Conservation (phyloP, 805 yeast genomes). For the Barnettozyma californica region DNA sequence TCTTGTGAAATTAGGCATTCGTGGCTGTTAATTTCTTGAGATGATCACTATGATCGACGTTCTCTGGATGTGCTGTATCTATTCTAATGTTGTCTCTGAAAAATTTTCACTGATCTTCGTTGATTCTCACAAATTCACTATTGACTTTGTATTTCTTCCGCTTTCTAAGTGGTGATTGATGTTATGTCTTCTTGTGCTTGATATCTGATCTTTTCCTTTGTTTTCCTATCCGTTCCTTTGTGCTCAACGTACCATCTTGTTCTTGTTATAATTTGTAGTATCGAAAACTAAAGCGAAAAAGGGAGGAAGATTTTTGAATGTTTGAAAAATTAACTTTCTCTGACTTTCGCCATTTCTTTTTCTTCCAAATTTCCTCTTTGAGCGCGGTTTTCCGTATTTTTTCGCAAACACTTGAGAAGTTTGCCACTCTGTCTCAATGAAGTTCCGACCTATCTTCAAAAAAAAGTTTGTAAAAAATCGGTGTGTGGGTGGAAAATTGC, state of each 20-base stretch:
- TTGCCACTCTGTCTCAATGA: background rate
- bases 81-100: background rate
- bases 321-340: constrained; percentile 2
- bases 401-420: background rate
- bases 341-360: background rate
- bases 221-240: background rate
- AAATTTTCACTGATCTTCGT: background rate
- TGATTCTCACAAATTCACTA: background rate
- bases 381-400: background rate
- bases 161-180: background rate
- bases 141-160: background rate
- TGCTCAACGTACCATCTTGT: constrained; percentile 10
- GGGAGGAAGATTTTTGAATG: constrained; percentile 1
- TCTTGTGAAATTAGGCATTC: no score
- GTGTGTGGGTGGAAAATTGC: background rate
- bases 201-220: background rate
- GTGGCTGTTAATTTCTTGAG: no score
- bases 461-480: background rate
- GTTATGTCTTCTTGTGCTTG: background rate
- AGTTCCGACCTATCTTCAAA: background rate
- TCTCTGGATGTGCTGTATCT: background rate
- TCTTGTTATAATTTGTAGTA: constrained; percentile 3
- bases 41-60: background rate
- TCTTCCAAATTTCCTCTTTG: background rate
- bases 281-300: constrained; percentile 1